Conservation (phyloP, 257 asterid genomes). For the Solanum habrochaites region DNA sequence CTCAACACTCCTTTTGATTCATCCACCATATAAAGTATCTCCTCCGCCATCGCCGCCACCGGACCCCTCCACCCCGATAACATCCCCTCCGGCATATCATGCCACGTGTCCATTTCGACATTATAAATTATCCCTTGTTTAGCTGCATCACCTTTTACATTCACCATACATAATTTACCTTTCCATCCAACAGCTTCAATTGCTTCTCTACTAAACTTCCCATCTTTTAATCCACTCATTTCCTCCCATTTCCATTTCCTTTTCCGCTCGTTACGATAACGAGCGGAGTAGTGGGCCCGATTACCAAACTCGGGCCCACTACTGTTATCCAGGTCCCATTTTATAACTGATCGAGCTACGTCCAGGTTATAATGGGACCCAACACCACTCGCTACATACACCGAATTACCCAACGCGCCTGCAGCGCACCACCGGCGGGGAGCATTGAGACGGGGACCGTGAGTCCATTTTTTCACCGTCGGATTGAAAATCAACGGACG, state of each 20-base stretch:
- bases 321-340: conserved; percentile 29
- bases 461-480: conserved; percentile 17
- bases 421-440: conserved; percentile 90
- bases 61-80: conserved; percentile 53
- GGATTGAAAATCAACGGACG: conserved; percentile 55
- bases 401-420: conserved; percentile 23
- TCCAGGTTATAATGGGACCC: conserved; percentile 50
- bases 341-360: conserved; percentile 60
- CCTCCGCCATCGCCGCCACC: conserved; percentile 72
- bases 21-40: conserved; percentile 49
- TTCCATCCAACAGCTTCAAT: conserved; percentile 79
- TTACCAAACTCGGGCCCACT: not conserved
- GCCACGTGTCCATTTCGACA: conserved; percentile 25
- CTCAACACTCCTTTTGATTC: conserved; percentile 48
- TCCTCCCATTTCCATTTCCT: conserved; percentile 42
- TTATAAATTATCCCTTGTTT: conserved; percentile 41
- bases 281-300: not conserved
- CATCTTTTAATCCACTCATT: conserved; percentile 39
- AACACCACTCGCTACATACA: conserved; percentile 73
- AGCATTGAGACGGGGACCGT: conserved; percentile 37
- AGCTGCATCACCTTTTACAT: conserved; percentile 50
- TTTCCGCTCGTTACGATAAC: not conserved
- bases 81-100: conserved; percentile 57
- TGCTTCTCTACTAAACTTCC: conserved; percentile 73
- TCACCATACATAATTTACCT: conserved; percentile 80